phyloP scores from a whole-genome alignment of 805 yeast species.

The Saccharomycopsis sp. region DNA sequence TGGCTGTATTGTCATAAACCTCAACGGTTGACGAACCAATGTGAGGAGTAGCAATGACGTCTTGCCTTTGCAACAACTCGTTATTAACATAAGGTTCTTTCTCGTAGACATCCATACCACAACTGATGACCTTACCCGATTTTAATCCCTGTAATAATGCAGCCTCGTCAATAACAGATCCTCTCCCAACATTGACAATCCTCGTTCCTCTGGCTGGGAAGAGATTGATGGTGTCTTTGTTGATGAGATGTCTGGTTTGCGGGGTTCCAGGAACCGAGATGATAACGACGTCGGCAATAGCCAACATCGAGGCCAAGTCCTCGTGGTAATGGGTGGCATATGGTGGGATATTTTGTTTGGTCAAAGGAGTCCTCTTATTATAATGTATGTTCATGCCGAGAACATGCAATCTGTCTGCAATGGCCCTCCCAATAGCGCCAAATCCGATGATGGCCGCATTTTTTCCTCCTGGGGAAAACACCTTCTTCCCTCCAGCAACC shows the following conservation, averaged over 20 bases:
- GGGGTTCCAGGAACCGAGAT: constrained; percentile 53
- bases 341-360: constrained; percentile 27
- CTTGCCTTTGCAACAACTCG: constrained; percentile 29
- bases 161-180: constrained; percentile 45
- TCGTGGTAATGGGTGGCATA: constrained; percentile 34
- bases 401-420: constrained; percentile 42
- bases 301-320: constrained; percentile 30
- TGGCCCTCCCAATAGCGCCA: constrained; percentile 53
- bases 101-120: constrained; percentile 57
- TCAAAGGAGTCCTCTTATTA: constrained; percentile 40
- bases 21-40: constrained; percentile 51
- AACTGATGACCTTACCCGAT: constrained; percentile 42
- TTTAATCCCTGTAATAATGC: constrained; percentile 39
- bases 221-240: constrained; percentile 33
- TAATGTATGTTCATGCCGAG: constrained; percentile 57
- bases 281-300: constrained; percentile 44
- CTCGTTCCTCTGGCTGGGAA: constrained; percentile 35
- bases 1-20: constrained; percentile 39
- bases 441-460: constrained; percentile 52
- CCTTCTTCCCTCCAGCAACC: constrained; percentile 32
- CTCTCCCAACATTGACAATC: constrained; percentile 57
- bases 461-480: constrained; percentile 43
- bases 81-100: constrained; percentile 41
- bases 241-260: constrained; percentile 43
- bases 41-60: constrained; percentile 55